Evolutionary conservation across 169 alveolate species (phyloP), one percentile per base, ranked within the genome.

Genomic region (Eimeria sp.): DNA sequence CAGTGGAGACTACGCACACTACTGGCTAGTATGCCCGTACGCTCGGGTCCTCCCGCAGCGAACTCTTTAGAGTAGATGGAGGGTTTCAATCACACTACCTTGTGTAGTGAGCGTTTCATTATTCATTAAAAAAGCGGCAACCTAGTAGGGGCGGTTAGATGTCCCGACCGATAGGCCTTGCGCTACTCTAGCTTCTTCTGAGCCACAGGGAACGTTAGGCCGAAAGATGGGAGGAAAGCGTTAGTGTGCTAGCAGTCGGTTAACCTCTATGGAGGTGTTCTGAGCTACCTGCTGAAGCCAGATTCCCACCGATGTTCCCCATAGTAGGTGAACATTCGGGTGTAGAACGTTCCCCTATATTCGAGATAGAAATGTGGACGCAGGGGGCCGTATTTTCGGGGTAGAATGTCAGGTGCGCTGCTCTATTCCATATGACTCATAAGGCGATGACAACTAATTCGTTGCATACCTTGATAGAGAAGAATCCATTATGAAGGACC

Each of bases 341-440:
- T 2, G 3, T 34, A 34, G 40, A 34, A 34, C 40, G 40, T 2
- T 34, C 40, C 40, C 40, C 40, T 34, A 65, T 65, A 14, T 65
- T 40, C 22, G 75, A 65, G 75, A 65, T 65, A 65, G 75, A 20
- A 65, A 25, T 65, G 22, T 25, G 75, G n/a, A 65, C 75, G 75
- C 43, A 40, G 75, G 75, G 75, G 75, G 0, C 75, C 75, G 75
- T 65, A 65, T 65, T 18, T 16, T 65, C 40, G 75, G 75, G 4
- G 75, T 65, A 25, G n/a, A 20, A 65, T 30, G 75, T 65, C 75
- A 43, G 75, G 43, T 65, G 75, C 75, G n/a, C 75, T 25, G 75
- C 40, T 65, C 75, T 25, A 40, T 40, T 30, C 40, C 13, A 65
- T 5, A 65, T 65, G 75, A 65, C n/a, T 30, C 75, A 25, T n/a